Percentiles rank a stretch among this genome's conserved stretches.
Evolutionary conservation across 352 stramenopile genomes (phyloP).

Genomic region (Phytophthora fragariaefolia): DNA sequence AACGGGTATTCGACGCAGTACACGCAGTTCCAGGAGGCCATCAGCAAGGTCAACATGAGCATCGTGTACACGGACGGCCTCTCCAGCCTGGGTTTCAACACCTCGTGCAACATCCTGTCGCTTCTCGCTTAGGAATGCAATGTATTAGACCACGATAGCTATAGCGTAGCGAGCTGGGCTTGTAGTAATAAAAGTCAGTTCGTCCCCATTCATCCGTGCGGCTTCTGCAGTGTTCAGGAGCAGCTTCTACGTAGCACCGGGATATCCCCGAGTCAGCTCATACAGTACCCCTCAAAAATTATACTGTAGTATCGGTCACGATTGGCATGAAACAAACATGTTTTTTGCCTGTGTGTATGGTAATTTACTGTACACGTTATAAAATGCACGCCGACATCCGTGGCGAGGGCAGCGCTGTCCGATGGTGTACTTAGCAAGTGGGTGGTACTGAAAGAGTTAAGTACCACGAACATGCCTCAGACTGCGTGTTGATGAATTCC

Average conservation of each 20-base stretch:
- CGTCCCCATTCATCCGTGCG: slow-evolving; percentile 3
- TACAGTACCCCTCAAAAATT: neutral
- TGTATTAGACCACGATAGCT: slow-evolving; percentile 28
- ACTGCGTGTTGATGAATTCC: slow-evolving; percentile 25
- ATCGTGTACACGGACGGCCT: slow-evolving; percentile 68
- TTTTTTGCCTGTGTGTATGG: no score
- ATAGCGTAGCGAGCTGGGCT: slow-evolving; percentile 18
- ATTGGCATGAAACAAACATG: no score
- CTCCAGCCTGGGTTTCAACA: slow-evolving; percentile 44
- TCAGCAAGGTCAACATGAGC: slow-evolving; percentile 61
- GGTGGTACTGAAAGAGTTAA: no score
- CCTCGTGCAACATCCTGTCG: slow-evolving; percentile 46
- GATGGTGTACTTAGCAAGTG: no score
- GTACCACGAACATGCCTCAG: neutral
- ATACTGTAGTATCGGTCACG: no score
- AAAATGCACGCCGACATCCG: no score
- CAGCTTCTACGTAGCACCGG: neutral
- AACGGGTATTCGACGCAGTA: slow-evolving; percentile 54
- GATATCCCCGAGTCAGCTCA: neutral
- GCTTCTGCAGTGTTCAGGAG: slow-evolving; percentile 8
- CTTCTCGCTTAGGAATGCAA: slow-evolving; percentile 30
- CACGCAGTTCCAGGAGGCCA: slow-evolving; percentile 47
- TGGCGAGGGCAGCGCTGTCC: no score
- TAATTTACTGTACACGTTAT: no score
- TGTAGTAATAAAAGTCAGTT: slow-evolving; percentile 32